Base-by-base conservation (phyloP, 1,284 basidiomycete genomes). In the Sphagnurus paluster region DNA sequence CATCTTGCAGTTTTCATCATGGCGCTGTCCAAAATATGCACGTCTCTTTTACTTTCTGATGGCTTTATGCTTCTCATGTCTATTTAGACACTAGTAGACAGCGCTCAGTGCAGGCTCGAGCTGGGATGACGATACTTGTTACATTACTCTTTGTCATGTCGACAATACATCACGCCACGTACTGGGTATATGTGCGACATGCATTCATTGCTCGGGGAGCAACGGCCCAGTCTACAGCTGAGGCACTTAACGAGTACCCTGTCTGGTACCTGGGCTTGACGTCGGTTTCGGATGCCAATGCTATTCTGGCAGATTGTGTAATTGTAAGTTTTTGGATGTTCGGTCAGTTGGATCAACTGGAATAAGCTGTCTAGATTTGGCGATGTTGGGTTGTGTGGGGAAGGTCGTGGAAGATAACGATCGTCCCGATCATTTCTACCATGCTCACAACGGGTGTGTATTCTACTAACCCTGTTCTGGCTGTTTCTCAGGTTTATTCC, bases 141-240 rank as follows among this genome's bases (percentile, higher is more conserved):
- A 32, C 46, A 23, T 26, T 50, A 3, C 48, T 53, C 38, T 54
- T 54, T 35, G 30, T 48, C 23, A 52, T 52, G 50, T 52, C 50
- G 13, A 52, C 50, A 19, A 49, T 52, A 21, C 47, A 54, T 21
- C 49, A 47, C 9, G 50, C 44, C 23, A 29, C 49, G 14, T 52
- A 44, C 26, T 54, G 53, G 53, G 47, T 47, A 2, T 49, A 54
- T 32, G 53, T 49, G 4, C 53, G 44, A 28, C 50, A 50, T 20
- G 53, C 53, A 4, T 54, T 54, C 36, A 54, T 54, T 25, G 29
- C 39, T 11, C 49, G 44, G 7, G 53, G 50, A 7, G 29, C 46
- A 19, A 52, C 53, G 4, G 46, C 46, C 1, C 28, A 44, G 16
- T 49, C 50, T 2, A 52, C 39, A 7, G 53, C 49, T 9, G 47